phyloP scores from a whole-genome alignment of 106 monocot species.

The Iris macrosiphon region DNA sequence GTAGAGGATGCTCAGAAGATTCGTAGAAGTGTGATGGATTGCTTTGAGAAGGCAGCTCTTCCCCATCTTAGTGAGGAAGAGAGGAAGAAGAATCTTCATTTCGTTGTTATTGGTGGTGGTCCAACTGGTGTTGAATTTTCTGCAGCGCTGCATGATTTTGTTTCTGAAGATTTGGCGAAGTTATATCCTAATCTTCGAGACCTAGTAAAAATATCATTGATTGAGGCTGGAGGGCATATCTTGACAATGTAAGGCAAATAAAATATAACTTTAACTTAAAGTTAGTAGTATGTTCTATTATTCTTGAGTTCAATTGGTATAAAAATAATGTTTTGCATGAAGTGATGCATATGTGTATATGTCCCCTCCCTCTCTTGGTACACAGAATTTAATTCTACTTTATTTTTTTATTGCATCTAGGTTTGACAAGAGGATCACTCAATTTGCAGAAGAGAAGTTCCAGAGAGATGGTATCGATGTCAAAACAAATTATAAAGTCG shows the following conservation, averaged over 20 bases:
- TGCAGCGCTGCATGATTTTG: constrained; percentile 83
- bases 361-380: too few species aligned
- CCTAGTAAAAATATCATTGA: constrained; percentile 69
- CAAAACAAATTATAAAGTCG: constrained; percentile 54
- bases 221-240: constrained; percentile 80
- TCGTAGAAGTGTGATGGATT: constrained; percentile 62
- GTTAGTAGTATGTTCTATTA: neutral
- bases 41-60: constrained; percentile 74
- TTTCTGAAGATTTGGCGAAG: constrained; percentile 61
- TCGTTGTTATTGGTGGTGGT: constrained; percentile 82
- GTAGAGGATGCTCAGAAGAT: constrained; percentile 89
- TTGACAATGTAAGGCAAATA: constrained; percentile 89
- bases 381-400: too few species aligned
- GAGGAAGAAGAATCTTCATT: constrained; percentile 64
- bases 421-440: constrained; percentile 84
- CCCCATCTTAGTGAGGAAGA: constrained; percentile 70
- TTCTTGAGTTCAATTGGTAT: neutral
- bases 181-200: constrained; percentile 60
- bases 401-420: too few species aligned
- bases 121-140: constrained; percentile 94
- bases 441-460: constrained; percentile 82
- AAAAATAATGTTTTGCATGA: too few species aligned
- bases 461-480: constrained; percentile 72
- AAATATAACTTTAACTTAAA: too few species aligned
- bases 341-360: too few species aligned